Percentiles rank a stretch among this genome's conserved stretches.
Conservation (phyloP, 1,284 basidiomycete species). For the Uromyces viciae-fabae region DNA sequence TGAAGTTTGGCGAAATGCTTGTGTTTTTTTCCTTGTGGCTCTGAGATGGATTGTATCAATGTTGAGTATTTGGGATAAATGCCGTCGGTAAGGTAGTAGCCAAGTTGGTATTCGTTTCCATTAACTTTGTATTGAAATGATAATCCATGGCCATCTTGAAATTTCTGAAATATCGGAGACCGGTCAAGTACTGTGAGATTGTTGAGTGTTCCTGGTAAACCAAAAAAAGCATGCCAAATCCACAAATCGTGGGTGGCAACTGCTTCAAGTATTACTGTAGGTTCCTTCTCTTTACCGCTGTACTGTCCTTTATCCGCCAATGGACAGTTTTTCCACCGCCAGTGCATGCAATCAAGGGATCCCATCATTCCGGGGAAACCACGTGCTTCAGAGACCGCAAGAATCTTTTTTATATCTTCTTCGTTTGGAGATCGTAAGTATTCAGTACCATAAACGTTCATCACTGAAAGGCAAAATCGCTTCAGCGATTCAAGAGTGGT, state of each 20-base stretch:
- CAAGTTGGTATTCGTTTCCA: too few species aligned
- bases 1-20: neutral
- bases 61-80: neutral
- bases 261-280: conserved; percentile 15
- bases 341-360: conserved; percentile 11
- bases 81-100: neutral
- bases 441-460: neutral
- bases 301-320: neutral
- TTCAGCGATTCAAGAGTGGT: neutral
- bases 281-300: neutral
- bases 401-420: neutral
- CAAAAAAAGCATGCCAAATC: conserved; percentile 21
- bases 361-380: neutral
- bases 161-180: neutral
- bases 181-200: neutral
- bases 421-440: neutral
- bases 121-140: too few species aligned
- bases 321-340: neutral
- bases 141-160: too few species aligned
- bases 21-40: neutral
- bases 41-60: neutral
- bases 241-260: neutral
- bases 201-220: conserved; percentile 7
- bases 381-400: neutral
- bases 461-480: neutral